A percentile compares a stretch with the other conserved stretches of the same genome.
Evolutionary conservation across 257 asterid genomes (phyloP).

Genomic region (Solanum gracilifrons): DNA sequence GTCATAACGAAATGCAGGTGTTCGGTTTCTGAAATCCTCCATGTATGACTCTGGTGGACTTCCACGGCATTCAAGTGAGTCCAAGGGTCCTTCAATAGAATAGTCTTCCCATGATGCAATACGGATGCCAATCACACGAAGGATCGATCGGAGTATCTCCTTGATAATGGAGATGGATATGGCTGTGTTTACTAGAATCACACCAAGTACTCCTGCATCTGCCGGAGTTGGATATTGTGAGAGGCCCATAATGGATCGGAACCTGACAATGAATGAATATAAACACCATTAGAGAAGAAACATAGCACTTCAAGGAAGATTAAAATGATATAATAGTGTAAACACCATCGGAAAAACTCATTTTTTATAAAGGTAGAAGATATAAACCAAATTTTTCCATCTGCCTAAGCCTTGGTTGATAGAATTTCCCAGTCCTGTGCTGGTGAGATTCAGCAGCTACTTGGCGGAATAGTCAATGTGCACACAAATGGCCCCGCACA

Average conservation of each 20-base stretch:
- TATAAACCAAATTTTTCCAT: neutral
- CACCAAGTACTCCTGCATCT: conserved; percentile 10
- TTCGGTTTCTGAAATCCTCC: conserved; percentile 63
- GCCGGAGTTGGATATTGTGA: conserved; percentile 14
- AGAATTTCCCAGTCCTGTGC: neutral
- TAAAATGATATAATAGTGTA: neutral
- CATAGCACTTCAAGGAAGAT: neutral
- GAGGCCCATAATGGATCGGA: conserved; percentile 9
- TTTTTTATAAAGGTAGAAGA: neutral
- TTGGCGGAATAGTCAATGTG: neutral
- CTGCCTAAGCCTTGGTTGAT: neutral
- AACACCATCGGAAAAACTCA: neutral
- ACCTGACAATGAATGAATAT: neutral
- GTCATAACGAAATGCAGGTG: conserved; percentile 54
- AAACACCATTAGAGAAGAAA: neutral
- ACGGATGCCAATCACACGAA: conserved; percentile 8
- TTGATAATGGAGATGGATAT: conserved; percentile 8
- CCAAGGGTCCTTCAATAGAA: neutral
- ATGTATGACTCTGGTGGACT: conserved; percentile 56
- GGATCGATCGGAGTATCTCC: conserved; percentile 10
- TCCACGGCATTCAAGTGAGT: conserved; percentile 19
- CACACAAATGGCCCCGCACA: neutral
- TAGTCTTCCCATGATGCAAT: conserved; percentile 3
- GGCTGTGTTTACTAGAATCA: conserved; percentile 7
- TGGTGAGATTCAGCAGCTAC: neutral